Base-by-base conservation (phyloP, 495 filamentous ascomycete species). In the Podospora fimiseda region DNA sequence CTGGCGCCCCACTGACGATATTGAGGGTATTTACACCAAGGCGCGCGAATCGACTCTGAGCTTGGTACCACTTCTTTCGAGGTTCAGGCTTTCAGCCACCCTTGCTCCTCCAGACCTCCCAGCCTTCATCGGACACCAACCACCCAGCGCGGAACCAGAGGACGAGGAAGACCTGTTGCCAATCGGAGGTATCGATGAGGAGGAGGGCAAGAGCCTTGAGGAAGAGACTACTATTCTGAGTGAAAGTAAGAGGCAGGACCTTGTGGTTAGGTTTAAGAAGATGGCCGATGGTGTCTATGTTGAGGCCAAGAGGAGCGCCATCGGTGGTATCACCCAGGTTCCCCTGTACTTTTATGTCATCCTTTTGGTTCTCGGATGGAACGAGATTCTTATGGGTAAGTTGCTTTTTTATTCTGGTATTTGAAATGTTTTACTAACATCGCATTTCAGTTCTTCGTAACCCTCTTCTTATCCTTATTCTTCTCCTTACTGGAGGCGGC, bases 1-100 rank as follows among this genome's bases (percentile, higher is more conserved):
- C 62, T 98, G 93, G 93, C 85, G 94, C 18, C 93, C 93, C 2
- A 91, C 86, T 0, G 93, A 98, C 66, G 93, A 97, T 65, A 97
- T 98, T 60, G 94, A 98, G 69, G 89, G 90, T 41, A 69, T 92
- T 44, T 98, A 96, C 65, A 95, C 91, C 11, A 81, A 80, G 43
- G 90, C 93, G 9, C 86, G 90, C 50, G 91, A 96, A 62, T 90
- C 89, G 1, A 98, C 93, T 0, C 74, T 97, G 39, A 85, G 80
- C 7, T 75, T 98, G 22, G 92, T 98, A 40, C 94, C 93, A 18
- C 80, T 97, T 9, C 76, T 98, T 9, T 84, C 92, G 27, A 78
- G 80, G n/a, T 96, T 98, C 70, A 80, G 79, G 41, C 77, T 95
- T 14, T 72, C 78, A 1, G 72, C 80, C 30, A 90, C 84, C 1